A percentile compares a stretch with the other conserved stretches of the same genome.
Conservation (phyloP, 163 green algal genomes). For the Prototheca wickerhamii region DNA sequence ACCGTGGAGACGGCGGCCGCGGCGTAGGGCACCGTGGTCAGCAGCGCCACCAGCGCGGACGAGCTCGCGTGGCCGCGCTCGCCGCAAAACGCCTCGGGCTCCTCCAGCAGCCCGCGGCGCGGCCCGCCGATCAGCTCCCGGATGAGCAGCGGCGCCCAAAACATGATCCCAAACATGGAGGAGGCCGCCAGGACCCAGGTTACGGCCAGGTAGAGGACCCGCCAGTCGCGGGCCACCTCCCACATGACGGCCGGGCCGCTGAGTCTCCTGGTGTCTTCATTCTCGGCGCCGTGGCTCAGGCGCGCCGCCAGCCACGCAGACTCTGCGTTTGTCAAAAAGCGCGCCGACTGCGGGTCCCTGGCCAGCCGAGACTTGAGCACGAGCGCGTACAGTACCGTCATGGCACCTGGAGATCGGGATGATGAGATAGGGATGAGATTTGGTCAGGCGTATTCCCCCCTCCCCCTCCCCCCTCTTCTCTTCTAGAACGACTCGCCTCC, state of each 20-base stretch:
- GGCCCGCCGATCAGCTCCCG: neutral
- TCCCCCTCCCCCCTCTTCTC: too few species aligned
- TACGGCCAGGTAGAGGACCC: conserved; percentile 22
- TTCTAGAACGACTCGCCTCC: conserved; percentile 21
- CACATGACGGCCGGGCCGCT: neutral
- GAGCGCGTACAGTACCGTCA: conserved; percentile 1
- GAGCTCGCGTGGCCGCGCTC: neutral
- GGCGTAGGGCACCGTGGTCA: conserved; percentile 11
- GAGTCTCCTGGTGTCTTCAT: too few species aligned
- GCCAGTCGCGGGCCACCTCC: conserved; percentile 23
- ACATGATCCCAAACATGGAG: conserved; percentile 26
- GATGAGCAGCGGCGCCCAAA: conserved; percentile 24
- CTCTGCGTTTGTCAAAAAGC: conserved; percentile 31
- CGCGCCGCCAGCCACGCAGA: conserved; percentile 22
- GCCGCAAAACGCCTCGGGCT: neutral
- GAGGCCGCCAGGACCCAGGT: conserved; percentile 19
- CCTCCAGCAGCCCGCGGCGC: neutral
- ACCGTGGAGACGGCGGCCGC: conserved; percentile 4
- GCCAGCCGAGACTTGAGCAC: neutral
- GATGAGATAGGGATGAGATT: too few species aligned
- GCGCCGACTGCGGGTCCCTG: conserved; percentile 5
- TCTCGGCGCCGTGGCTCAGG: too few species aligned
- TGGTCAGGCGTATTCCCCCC: too few species aligned
- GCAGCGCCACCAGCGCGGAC: neutral
- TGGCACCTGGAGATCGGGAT: neutral